A percentile compares a stretch with the other conserved stretches of the same genome.
These are phyloP conservation scores for Magnolia changhungtana DNA, from an alignment of 164 flowering plant genomes.

Conservation along the genomic window DNA sequence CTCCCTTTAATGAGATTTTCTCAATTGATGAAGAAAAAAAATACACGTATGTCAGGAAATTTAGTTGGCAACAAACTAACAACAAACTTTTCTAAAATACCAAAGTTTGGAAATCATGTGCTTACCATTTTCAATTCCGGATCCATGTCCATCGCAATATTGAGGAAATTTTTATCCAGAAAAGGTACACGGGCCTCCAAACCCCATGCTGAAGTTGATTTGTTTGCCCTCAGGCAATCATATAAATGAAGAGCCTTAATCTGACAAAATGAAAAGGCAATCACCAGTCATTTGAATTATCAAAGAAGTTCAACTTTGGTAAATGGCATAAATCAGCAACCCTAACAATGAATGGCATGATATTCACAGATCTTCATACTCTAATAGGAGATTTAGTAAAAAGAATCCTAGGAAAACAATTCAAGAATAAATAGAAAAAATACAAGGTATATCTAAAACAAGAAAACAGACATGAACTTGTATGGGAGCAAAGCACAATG, in stretches of 20 bases:
- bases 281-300: slow-evolving; percentile 6
- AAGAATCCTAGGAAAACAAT: too few relatives aligned
- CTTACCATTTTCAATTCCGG: slow-evolving; percentile 96
- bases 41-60: not conserved
- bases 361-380: not conserved
- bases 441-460: too few relatives aligned
- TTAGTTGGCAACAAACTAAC: not conserved
- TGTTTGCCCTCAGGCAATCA: slow-evolving; percentile 96
- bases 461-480: not conserved
- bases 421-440: too few relatives aligned
- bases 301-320: not conserved
- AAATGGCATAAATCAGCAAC: not conserved
- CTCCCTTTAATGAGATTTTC: too few relatives aligned
- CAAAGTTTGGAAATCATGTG: not conserved
- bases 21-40: not conserved
- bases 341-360: not conserved
- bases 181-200: slow-evolving; percentile 98
- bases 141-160: slow-evolving; percentile 83
- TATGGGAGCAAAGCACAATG: not conserved
- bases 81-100: not conserved
- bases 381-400: too few relatives aligned
- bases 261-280: slow-evolving; percentile 34
- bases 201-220: slow-evolving; percentile 99
- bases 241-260: slow-evolving; percentile 60
- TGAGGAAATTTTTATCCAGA: slow-evolving; percentile 79